These are phyloP conservation scores for Wallemia hederae DNA, from an alignment of 1,284 basidiomycete genomes.

Conservation along the genomic window DNA sequence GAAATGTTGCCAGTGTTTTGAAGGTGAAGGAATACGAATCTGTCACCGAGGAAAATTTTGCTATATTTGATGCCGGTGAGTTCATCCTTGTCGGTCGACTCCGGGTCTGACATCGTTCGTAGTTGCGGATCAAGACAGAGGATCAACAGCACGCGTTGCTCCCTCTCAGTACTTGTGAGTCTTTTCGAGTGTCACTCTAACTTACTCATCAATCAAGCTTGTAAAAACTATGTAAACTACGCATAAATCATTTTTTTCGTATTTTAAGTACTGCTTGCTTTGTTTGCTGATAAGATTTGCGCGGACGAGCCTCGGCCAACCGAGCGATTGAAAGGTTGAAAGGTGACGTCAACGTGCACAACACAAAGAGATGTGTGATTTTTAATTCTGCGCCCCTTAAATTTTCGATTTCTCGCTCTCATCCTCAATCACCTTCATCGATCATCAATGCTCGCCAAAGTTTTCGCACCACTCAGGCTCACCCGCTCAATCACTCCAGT, in stretches of 20 bases:
- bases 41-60: background rate
- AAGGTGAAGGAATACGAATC: background rate
- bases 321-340: background rate
- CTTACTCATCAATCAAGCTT: background rate
- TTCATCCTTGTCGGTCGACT: background rate
- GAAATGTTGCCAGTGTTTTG: background rate
- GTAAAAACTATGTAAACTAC: background rate
- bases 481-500: background rate
- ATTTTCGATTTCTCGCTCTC: background rate
- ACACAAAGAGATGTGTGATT: background rate
- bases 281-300: background rate
- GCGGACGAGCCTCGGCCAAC: background rate
- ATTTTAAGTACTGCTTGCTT: background rate
- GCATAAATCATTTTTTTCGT: background rate
- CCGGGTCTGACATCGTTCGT: background rate
- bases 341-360: background rate
- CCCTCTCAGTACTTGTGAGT: conserved; percentile 1
- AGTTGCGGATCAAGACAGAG: background rate
- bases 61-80: background rate
- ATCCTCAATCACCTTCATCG: background rate
- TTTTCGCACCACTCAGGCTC: background rate
- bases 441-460: background rate
- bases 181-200: background rate
- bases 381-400: too few relatives aligned
- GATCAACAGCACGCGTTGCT: background rate